Evolutionary conservation across 306 rosid genomes (phyloP), one percentile per base, ranked within the genome.

Genomic region (Geum urbanum): DNA sequence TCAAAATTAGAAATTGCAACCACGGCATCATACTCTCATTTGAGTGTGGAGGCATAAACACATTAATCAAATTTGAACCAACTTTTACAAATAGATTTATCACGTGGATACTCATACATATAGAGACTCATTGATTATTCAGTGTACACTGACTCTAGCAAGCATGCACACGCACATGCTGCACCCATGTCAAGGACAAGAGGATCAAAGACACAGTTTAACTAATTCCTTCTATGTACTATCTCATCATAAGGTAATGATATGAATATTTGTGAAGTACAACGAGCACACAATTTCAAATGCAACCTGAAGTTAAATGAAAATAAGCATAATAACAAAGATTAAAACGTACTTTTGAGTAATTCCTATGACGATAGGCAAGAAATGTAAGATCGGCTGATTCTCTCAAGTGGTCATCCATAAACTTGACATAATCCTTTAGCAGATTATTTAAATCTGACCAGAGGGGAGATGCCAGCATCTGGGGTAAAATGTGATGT

Each of bases 381-480:
- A 87, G 89, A 85, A 89, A 91, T 60, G 99, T 87, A 70, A 87
- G 84, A 82, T 95, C 97, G 13, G 99, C 99, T 79, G 97, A 95
- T 82, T 95, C 99, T 81, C 96, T 83, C 48, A 91, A 87, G 84
- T 91, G 87, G 63, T 95, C 99, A 81, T 91, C 97, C 99, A 95
- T 95, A 79, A 95, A 91, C 88, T 84, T 95, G 69, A 89, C 83
- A 74, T 95, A 95, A 77, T 91, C 99, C 78, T 85, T 88, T 64
- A 95, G 84, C 78, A 91, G 66, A 79, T 59, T 67, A 74, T 82
- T 84, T 75, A 85, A 77, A 81, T 86, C 96, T 0, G 44, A 60
- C 99, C 99, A 89, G 10, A 87, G 87, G 11, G 99, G 96, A 78
- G 99, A 95, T 58, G 71, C 82, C 86, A 84, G 70, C 95, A 91